Evolutionary conservation across 2,329 filamentous ascomycete genomes (phyloP).

Genomic region (Botryotinia convoluta): DNA sequence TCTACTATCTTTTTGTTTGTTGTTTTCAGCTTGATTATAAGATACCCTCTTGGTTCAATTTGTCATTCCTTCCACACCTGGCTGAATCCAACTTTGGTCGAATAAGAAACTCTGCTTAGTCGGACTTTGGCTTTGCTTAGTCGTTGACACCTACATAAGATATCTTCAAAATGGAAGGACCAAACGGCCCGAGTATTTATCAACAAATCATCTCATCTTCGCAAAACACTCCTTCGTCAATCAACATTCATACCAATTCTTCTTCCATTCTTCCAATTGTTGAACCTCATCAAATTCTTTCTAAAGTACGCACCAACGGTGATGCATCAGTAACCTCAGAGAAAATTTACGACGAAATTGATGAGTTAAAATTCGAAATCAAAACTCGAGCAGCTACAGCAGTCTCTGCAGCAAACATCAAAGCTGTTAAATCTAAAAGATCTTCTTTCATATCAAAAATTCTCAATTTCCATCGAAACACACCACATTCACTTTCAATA

Average conservation of each 20-base stretch:
- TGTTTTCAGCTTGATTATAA: neutral
- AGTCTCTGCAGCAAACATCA: neutral
- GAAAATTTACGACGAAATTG: slow-evolving; percentile 17
- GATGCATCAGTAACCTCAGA: slow-evolving; percentile 3
- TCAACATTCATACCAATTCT: neutral
- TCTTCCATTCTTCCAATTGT: neutral
- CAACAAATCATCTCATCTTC: neutral
- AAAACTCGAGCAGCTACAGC: neutral
- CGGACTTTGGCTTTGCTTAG: neutral
- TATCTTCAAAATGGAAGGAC: slow-evolving; percentile 18
- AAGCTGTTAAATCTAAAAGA: neutral
- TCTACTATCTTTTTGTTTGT: neutral
- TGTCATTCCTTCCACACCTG: neutral
- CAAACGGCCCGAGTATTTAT: neutral
- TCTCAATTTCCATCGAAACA: slow-evolving; percentile 10
- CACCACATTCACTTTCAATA: neutral
- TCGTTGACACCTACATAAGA: neutral
- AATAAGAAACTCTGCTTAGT: neutral
- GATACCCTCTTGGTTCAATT: neutral
- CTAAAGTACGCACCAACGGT: slow-evolving; percentile 1
- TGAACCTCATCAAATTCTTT: neutral
- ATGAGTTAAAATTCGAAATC: slow-evolving; percentile 17
- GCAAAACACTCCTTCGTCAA: neutral
- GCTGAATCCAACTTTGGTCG: neutral
- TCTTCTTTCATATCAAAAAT: neutral